Evolutionary conservation across 768 basidiomycete genomes (phyloP), one percentile per base, ranked within the genome.

Genomic region (Tephrocybe sp.): DNA sequence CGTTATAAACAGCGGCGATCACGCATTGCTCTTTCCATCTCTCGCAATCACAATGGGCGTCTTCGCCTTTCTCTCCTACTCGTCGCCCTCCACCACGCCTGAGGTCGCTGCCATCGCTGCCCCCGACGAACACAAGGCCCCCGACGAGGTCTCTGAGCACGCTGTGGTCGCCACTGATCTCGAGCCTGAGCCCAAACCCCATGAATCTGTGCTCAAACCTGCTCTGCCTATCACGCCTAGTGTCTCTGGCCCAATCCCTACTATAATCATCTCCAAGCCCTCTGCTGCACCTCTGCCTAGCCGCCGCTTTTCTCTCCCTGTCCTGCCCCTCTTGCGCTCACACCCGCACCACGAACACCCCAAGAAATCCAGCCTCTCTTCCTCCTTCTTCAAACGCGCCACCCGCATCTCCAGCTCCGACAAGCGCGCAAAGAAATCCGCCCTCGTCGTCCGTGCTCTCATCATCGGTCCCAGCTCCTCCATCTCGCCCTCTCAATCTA

Each of bases 361-460:
- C 53, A 77, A 74, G 64, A 73, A 71, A 48, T 58, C 60, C n/a
- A 69, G 63, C 50, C 62, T 70, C 20, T 54, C 64, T n/a, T 64
- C 67, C 33, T 59, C 72, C 2, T 61, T 76, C 50, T 57, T 72
- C 6, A 71, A 70, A 51, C 72, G 66, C 25, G 55, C 65, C 8
- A 49, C 65, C 14, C 47, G 64, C 38, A 48, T 61, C 4, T 70
- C 77, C 10, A 73, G 65, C 34, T 74, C 82, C 6, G 79, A 87
- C 45, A 84, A 76, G 62, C 77, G 77, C 3, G 86, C 88, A 17
- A 78, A 79, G 59, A 73, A 84, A 54, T 83, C 80, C 17, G 90
- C 90, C 2, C 53, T 79, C 46, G 65, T 82, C 38, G 71, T 89
- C 34, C 85, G 86, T 46, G 73, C 81, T 8, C 72, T 91, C 56